Evolutionary conservation across 2,329 filamentous ascomycete species (phyloP), one percentile per base, ranked within the genome.

Genomic region (Arachnopeziza araneosa): DNA sequence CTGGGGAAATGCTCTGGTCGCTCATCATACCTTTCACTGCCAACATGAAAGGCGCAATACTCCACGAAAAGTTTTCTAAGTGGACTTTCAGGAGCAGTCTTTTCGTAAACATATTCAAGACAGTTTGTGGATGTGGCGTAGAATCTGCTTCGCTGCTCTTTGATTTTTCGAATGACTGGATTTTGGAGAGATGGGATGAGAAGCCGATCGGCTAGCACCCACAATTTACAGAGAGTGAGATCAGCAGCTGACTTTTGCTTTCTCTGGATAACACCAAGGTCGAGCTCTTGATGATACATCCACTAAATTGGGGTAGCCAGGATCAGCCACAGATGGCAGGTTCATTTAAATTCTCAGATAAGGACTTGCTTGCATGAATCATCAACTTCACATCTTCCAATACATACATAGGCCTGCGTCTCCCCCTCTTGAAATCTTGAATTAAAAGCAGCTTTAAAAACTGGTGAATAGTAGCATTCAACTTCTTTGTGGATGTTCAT

Each of bases 181-280:
- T 63, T 61, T 52, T 63, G 63, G 1, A 60, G 55, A 12, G 1
- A 10, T n/a, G 60, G 58, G n/a, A 63, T 56, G 1, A 32, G 21
- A 3, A 63, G 23, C 8, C 56, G 53, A 17, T 63, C 55, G 14
- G 61, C 58, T 0, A 64, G 54, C 12, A 61, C 44, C 63, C 59
- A 64, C 1, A 64, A 54, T 21, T 61, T 24, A 2, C 58, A 53
- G 10, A 63, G 32, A 9, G 36, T 44, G 12, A 44, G 36, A 12
- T 44, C 12, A 14, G 17, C 17, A 44, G 36, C 36, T 19, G 36
- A 14, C 12, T 44, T 44, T 14, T 44, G 6, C 36, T 14, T 44
- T 44, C 36, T 44, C 12, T 44, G 5, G 6, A 14, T 14, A 12
- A 44, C 17, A 44, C 36, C 36, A 19, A 44, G 4, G 36, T 44